Evolutionary conservation across 2,329 filamentous ascomycete genomes (phyloP), one percentile per base, ranked within the genome.

Genomic region (Colletotrichum destructivum): DNA sequence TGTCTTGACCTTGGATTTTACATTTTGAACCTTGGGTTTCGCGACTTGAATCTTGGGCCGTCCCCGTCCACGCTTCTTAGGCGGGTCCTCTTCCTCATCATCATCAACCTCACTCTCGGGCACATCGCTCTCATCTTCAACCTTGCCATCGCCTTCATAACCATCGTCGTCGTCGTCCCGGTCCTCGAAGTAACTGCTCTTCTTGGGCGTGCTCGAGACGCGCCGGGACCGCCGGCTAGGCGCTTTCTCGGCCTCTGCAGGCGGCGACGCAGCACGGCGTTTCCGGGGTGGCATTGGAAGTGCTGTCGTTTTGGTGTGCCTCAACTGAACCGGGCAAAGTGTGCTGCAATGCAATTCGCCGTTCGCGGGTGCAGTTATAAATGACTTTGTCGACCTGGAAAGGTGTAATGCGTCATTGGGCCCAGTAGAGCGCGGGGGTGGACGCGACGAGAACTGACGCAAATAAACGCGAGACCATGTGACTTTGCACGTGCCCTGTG

Each of bases 171-270:
- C 77, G 2, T 78, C 76, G 3, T 79, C 77, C 13, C 79, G 76
- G 62, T 72, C 77, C 69, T 88, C 87, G 75, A 89, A 89, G 76
- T 89, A 89, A 21, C 79, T 80, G 79, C 87, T 89, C 80, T 84
- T 88, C 74, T 83, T 80, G 23, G 82, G 80, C 35, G 82, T 83
- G 76, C 80, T 83, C 21, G 82, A 83, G 47, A 86, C 76, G 55
- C 88, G 87, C 26, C 81, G 76, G 7, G 88, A 89, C 62, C 84
- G 82, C n/a, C 86, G 83, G 21, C 85, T 84, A 16, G 79, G 73
- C 66, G 79, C 77, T 35, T 77, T 76, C 66, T 55, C 52, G 52
- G 15, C 31, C 52, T 80, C 77, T 26, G 76, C 75, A 6, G 75
- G 68, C 4, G 79, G 72, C 16, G 78, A 79, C 8, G 78, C 69